Evolutionary conservation across 371 early-diverging fungal genomes (phyloP).

Genomic region (Nematocida major): DNA sequence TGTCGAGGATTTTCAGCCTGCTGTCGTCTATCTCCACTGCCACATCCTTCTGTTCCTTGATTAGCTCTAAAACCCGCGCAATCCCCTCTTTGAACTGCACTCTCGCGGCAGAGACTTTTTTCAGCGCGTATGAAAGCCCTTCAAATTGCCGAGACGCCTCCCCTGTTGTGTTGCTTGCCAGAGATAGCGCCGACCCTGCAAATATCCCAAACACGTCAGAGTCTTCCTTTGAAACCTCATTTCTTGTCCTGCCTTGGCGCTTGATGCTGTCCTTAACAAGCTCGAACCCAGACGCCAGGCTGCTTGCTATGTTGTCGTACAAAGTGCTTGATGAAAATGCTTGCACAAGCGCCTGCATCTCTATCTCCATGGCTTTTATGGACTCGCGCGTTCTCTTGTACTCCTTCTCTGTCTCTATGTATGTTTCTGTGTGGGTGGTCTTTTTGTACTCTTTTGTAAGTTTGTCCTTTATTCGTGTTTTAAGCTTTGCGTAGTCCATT

Average conservation of each 20-base stretch:
- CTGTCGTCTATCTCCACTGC: constrained; percentile 52
- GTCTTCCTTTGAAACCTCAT: constrained; percentile 46
- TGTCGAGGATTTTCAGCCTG: constrained; percentile 54
- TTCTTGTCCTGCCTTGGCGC: constrained; percentile 26
- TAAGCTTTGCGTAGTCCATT: constrained; percentile 35
- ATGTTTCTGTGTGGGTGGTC: constrained; percentile 50
- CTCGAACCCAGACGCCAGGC: constrained; percentile 54
- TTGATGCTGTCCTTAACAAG: constrained; percentile 52
- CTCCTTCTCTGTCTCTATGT: constrained; percentile 50
- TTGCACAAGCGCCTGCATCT: constrained; percentile 36
- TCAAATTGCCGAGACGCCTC: constrained; percentile 14
- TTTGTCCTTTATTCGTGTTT: constrained; percentile 53
- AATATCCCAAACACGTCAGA: constrained; percentile 54
- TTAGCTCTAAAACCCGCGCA: constrained; percentile 10
- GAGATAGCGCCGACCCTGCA: not conserved
- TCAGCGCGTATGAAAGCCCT: constrained; percentile 47
- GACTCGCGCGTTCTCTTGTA: constrained; percentile 54
- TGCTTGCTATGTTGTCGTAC: constrained; percentile 54
- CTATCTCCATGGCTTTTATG: constrained; percentile 33
- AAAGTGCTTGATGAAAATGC: constrained; percentile 22
- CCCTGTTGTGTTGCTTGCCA: constrained; percentile 9
- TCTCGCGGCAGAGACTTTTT: constrained; percentile 48
- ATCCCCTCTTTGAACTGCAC: constrained; percentile 54
- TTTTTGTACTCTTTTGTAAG: constrained; percentile 60
- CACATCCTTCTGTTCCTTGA: constrained; percentile 48